Evolutionary conservation across 805 yeast species (phyloP), one percentile per base, ranked within the genome.

Genomic region (Metschnikowia peoriensis): DNA sequence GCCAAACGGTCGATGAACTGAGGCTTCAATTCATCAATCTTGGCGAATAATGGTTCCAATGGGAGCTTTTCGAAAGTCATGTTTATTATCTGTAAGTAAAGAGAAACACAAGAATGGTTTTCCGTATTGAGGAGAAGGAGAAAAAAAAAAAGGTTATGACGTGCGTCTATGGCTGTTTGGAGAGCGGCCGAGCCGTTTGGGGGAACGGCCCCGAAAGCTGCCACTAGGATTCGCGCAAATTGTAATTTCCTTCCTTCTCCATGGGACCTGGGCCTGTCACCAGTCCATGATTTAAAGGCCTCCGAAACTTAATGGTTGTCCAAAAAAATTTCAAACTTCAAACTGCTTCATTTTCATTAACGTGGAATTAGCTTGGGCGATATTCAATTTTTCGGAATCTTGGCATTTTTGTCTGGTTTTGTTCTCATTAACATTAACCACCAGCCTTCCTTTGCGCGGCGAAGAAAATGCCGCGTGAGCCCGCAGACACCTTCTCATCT

Each of bases 1-100:
- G 84, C 71, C 54, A 94, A 79, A 60, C 96, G 78, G 50, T 80
- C 73, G 61, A 88, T 83, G 76, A 87, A 92, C 55, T 78, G 71
- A 7, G 92, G 88, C 71, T 89, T 85, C 66, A 89, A 81, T 61
- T 81, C 86, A 60, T 86, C 88, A 60, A 89, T 85, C 67, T 86
- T 84, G 29, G 70, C 68, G 65, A 86, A 85, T 53, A 75, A 67
- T n/a, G 76, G 74, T 49, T 75, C 72, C 54, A 75, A 68, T 40
- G 70, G 70, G 51, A 75, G 68, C 53, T 72, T 75, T 42, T 70
- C 73, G 61, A 70, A 72, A 38, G 72, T 61, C 78, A 72, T 62
- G 28, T 32, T 40, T 38, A 17, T 34, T 32, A 7, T 8, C 7
- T 34, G 35, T 42, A 17, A 44, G 14, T 17, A 28, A 28, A 38